Percentiles rank a stretch among this genome's conserved stretches.
Conservation (phyloP, 345 rosid species). For the Dipteronia sinensis region DNA sequence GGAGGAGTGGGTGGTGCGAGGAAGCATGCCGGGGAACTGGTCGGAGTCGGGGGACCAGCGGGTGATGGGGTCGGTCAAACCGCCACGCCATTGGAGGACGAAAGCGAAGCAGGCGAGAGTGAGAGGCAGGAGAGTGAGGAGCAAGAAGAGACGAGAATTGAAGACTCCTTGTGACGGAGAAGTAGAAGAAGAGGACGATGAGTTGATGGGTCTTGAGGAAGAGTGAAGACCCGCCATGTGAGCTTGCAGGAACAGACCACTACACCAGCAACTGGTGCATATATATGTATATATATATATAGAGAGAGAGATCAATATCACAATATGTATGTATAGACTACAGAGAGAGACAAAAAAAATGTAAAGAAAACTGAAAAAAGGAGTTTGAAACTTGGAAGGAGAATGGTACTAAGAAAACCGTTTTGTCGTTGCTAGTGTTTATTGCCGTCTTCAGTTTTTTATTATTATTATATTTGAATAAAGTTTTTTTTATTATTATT, state of each 20-base stretch:
- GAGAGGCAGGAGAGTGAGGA: slow-evolving; percentile 56
- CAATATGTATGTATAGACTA: no score
- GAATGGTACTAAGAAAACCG: slow-evolving; percentile 19
- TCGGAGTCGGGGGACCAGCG: slow-evolving; percentile 50
- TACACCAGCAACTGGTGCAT: no score
- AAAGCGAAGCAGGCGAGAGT: slow-evolving; percentile 65
- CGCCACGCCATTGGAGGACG: slow-evolving; percentile 72
- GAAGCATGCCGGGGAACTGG: slow-evolving; percentile 67
- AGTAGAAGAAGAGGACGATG: slow-evolving; percentile 25
- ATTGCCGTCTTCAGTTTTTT: not conserved
- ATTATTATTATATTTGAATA: no score
- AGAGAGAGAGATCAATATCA: not conserved
- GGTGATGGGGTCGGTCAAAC: slow-evolving; percentile 44
- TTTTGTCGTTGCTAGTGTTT: slow-evolving; percentile 24
- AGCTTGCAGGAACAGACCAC: slow-evolving; percentile 11
- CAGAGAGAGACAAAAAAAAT: not conserved
- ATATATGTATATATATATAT: not conserved
- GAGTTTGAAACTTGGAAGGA: slow-evolving; percentile 11
- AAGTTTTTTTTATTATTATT: no score
- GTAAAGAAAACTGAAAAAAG: not conserved
- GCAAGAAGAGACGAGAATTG: slow-evolving; percentile 43
- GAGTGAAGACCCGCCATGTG: slow-evolving; percentile 51
- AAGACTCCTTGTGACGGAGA: slow-evolving; percentile 29
- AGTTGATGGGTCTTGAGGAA: slow-evolving; percentile 28
- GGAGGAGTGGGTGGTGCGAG: not conserved